Conservation (phyloP, 176 grass and related monocot genomes). For the Carex parvula region DNA sequence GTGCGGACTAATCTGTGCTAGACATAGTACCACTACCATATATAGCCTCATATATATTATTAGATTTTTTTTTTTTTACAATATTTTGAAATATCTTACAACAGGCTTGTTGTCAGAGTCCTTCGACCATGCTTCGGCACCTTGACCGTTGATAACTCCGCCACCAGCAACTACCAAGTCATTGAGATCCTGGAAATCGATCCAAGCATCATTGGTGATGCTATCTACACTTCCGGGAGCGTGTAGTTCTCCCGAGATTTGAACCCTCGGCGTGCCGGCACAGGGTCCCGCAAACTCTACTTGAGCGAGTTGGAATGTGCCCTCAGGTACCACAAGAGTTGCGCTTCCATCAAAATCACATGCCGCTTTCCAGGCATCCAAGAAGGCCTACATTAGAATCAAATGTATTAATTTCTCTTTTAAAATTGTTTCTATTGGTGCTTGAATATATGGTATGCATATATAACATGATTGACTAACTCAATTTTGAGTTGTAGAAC, state of each 20-base stretch:
- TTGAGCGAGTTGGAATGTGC: not conserved
- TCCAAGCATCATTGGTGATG: constrained; percentile 20
- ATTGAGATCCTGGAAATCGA: constrained; percentile 26
- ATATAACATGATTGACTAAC: not conserved
- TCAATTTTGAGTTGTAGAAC: no score
- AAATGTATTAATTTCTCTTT: not conserved
- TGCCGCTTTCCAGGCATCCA: constrained; percentile 16
- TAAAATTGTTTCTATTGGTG: not conserved
- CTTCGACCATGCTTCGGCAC: constrained; percentile 20
- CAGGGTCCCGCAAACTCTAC: constrained; percentile 24
- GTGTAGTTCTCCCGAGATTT: constrained; percentile 25
- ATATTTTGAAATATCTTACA: not conserved
- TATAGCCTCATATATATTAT: no score
- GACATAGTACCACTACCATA: no score
- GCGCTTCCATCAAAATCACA: not conserved
- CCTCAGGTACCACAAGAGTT: constrained; percentile 5
- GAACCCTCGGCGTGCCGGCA: not conserved
- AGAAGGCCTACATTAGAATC: constrained; percentile 6
- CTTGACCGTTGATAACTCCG: constrained; percentile 31
- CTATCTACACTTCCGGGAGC: not conserved
- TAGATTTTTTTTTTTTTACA: not conserved
- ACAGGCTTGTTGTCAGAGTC: not conserved
- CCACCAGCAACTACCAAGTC: constrained; percentile 26
- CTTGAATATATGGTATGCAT: not conserved
- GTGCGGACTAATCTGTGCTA: no score